phyloP scores from a whole-genome alignment of 2,329 filamentous ascomycete species.

The Leptographium flavum region DNA sequence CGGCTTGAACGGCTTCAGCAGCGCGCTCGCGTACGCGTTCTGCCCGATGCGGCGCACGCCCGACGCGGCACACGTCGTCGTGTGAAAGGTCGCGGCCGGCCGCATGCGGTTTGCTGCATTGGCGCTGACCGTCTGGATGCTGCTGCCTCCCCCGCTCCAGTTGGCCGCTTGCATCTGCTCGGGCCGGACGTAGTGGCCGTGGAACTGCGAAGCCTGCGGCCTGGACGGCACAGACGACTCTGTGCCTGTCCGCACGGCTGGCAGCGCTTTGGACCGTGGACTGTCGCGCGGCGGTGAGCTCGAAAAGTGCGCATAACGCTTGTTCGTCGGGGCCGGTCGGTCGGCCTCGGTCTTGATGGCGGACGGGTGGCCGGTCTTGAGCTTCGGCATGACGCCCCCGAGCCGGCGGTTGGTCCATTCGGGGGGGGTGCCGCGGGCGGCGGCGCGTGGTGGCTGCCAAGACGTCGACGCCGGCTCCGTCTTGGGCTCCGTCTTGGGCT shows the following conservation, averaged over 20 bases:
- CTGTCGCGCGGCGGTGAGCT: slow-evolving; percentile 31
- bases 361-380: slow-evolving; percentile 12
- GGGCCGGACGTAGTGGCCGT: background rate
- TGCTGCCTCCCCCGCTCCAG: too few relatives aligned
- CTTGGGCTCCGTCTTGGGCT: background rate
- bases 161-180: background rate
- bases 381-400: slow-evolving; percentile 15
- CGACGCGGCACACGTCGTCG: slow-evolving; percentile 34
- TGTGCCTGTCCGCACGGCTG: too few relatives aligned
- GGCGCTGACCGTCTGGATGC: too few relatives aligned
- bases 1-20: slow-evolving; percentile 42
- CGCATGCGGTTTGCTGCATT: too few relatives aligned
- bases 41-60: slow-evolving; percentile 31
- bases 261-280: too few relatives aligned
- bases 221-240: background rate
- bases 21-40: too few relatives aligned
- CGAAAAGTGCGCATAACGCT: slow-evolving; percentile 42
- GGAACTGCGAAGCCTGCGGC: background rate
- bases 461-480: background rate
- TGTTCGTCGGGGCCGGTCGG: slow-evolving; percentile 16
- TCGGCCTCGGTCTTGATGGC: background rate
- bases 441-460: background rate
- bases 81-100: slow-evolving; percentile 24
- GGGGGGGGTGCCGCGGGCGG: slow-evolving; percentile 16
- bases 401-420: slow-evolving; percentile 27